These are phyloP conservation scores for Neurospora sp. DNA, from an alignment of 495 filamentous ascomycete species.

Conservation along the genomic window DNA sequence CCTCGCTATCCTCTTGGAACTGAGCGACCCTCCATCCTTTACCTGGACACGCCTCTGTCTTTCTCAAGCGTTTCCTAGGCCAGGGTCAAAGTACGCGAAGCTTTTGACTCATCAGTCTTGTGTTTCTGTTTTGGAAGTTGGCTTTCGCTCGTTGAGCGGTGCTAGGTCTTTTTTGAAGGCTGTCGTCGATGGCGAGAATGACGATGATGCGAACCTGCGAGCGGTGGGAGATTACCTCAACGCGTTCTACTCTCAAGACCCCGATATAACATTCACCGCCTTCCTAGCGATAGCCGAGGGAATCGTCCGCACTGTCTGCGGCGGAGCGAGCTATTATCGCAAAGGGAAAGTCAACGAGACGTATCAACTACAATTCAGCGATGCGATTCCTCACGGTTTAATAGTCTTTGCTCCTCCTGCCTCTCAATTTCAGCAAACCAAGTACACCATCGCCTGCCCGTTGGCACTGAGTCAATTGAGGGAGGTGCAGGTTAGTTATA, in stretches of 20 bases:
- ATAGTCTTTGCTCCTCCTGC: neutral
- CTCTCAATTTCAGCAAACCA: neutral
- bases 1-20: neutral
- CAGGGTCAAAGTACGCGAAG: neutral
- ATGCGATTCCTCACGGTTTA: neutral
- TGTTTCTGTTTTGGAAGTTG: neutral
- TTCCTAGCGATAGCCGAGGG: neutral
- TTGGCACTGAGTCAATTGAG: neutral
- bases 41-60: neutral
- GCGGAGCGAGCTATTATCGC: neutral
- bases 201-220: neutral
- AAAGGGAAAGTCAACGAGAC: neutral
- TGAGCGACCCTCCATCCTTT: neutral
- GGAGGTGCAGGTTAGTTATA: neutral
- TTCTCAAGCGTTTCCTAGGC: neutral
- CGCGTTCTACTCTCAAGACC: neutral
- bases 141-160: neutral
- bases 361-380: neutral
- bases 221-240: neutral
- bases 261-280: neutral
- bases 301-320: neutral
- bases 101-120: neutral
- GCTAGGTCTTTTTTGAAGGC: neutral
- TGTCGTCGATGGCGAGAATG: neutral
- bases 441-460: neutral